A percentile compares a stretch with the other conserved stretches of the same genome.
Conservation (phyloP, 495 filamentous ascomycete genomes). For the Penicillium flavigenum region DNA sequence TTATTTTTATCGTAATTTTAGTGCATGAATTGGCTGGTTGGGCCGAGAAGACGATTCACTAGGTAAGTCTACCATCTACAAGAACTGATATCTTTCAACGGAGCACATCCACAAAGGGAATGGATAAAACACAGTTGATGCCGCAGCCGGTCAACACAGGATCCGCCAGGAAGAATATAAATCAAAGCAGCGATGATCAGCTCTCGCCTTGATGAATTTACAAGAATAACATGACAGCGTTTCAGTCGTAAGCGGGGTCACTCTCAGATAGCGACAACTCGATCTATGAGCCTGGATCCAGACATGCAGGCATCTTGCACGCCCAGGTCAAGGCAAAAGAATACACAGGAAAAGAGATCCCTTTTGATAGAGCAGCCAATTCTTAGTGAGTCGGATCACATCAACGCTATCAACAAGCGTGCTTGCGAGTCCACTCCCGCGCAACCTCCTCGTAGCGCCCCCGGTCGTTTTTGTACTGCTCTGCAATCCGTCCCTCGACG, state of each 20-base stretch:
- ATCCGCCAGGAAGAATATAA: neutral
- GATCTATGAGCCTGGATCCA: neutral
- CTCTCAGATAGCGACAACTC: neutral
- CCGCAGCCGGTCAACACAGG: neutral
- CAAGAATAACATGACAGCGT: constrained; percentile 4
- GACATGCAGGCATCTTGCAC: neutral
- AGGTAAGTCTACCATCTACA: neutral
- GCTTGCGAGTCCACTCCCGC: constrained; percentile 74
- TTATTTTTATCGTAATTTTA: neutral
- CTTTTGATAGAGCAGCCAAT: neutral
- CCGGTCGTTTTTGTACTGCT: constrained; percentile 74
- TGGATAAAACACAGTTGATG: neutral
- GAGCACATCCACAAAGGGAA: neutral
- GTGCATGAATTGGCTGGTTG: neutral
- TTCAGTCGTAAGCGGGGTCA: constrained; percentile 1
- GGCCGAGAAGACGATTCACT: neutral
- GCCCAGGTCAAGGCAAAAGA: neutral
- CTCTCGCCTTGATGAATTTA: neutral
- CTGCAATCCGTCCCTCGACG: constrained; percentile 81
- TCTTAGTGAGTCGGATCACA: neutral
- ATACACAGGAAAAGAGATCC: neutral
- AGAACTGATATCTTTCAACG: neutral
- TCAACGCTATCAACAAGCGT: constrained; percentile 50
- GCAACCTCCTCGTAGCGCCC: constrained; percentile 80
- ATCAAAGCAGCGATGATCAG: neutral